A percentile compares a stretch with the other conserved stretches of the same genome.
phyloP scores from a whole-genome alignment of 2,329 filamentous ascomycete genomes.

The Trichoderma citrinoviride region DNA sequence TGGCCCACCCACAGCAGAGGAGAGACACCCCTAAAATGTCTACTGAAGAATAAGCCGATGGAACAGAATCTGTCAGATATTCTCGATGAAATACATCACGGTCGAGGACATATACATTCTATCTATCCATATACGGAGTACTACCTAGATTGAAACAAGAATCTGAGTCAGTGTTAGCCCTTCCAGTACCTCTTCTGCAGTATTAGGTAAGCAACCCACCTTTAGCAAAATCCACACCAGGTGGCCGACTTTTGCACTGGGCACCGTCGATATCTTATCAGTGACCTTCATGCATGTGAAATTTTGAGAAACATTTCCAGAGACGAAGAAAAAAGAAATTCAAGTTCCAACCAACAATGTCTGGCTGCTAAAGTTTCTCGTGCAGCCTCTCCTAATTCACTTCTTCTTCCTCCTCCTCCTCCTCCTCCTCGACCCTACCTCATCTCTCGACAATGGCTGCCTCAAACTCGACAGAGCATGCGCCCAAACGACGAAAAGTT shows the following conservation, averaged over 20 bases:
- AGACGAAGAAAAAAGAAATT: no score
- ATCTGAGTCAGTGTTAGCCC: background rate
- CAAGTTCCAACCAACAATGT: background rate
- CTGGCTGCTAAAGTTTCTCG: no score
- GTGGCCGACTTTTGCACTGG: no score
- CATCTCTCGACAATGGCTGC: conserved; percentile 28
- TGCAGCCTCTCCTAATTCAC: background rate
- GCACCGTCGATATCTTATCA: no score
- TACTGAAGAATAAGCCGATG: background rate
- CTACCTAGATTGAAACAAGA: background rate
- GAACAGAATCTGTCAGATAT: background rate
- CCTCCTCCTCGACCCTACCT: background rate
- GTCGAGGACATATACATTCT: no score
- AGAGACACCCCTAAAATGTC: background rate
- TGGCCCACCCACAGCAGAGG: conserved; percentile 5
- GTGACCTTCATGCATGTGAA: conserved; percentile 8
- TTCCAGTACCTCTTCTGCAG: background rate
- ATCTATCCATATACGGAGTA: no score
- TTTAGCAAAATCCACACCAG: no score
- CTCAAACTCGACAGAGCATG: conserved; percentile 28
- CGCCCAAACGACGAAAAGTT: conserved; percentile 41
- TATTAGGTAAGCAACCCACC: no score
- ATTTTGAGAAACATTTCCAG: background rate
- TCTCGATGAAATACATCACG: no score
- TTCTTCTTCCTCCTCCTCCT: background rate